Base-by-base conservation (phyloP, 192 early-diverging fungal genomes). In the Backusella sp. region DNA sequence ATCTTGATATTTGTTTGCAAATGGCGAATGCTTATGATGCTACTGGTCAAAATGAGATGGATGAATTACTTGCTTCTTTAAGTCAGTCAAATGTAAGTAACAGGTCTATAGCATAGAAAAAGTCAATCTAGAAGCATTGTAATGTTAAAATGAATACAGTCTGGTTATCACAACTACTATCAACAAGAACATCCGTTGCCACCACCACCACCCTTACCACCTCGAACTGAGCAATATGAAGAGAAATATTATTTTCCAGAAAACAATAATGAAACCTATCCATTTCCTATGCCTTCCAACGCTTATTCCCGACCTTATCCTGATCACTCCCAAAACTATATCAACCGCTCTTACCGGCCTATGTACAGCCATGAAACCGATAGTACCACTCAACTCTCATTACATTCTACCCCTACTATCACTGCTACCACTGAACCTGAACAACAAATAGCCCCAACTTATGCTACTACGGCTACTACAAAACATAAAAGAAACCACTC, bases 171-270 rank as follows among this genome's bases (percentile, higher is more conserved):
- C 23, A 28, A 62, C 11, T 62, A 62, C 12, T 62, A 62, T 28
- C 56, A 62, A 28, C 56, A 62, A 12, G 56, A 62, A 62, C 53
- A 62, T 14, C 56, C 56, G 4, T 62, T 62, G 14, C 56, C 56
- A 14, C 56, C 56, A 4, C 53, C 53, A 11, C 56, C 56, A 1
- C 56, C 56, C 3, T 28, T 28, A 62, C 56, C 56, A 12, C 23
- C 23, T 28, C 56, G 56, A 26, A 62, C 56, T 28, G 56, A 62
- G 26, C 56, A 28, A 11, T 62, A 62, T 28, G 56, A 62, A 62
- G 56, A 62, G 26, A 62, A 62, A 12, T 62, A 62, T 28, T 62
- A 62, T 9, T 62, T 62, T 62, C 56, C 56, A 62, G 56, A 62
- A 62, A 28, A 49, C 19, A 62, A 62, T 14, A 62, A 28, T 14